Percentiles rank a stretch among this genome's conserved stretches.
phyloP scores from a whole-genome alignment of 192 early-diverging fungal genomes.

The Haplosporangium gracile region DNA sequence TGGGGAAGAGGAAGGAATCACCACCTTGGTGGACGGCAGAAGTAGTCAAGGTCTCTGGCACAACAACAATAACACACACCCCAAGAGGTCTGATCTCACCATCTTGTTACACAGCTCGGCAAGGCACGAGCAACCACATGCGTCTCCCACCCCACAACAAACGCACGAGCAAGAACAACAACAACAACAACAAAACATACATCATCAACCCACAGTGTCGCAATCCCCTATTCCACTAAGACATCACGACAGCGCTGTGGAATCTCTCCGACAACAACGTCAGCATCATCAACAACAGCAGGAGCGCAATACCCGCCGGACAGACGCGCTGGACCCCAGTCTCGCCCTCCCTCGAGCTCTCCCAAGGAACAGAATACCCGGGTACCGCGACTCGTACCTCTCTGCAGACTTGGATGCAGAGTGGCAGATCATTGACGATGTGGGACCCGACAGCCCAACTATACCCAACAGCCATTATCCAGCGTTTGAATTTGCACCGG shows the following conservation, averaged over 20 bases:
- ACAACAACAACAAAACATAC: not conserved
- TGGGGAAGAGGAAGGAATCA: not conserved
- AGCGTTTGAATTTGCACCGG: not conserved
- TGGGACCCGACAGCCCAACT: not conserved
- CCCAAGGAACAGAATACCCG: not conserved
- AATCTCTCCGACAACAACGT: not conserved
- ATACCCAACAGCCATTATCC: conserved; percentile 9
- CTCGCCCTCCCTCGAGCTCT: conserved; percentile 47
- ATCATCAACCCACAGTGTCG: not conserved
- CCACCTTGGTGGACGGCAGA: not conserved
- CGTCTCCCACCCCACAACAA: not conserved
- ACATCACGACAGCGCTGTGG: not conserved
- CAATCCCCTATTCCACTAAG: not conserved
- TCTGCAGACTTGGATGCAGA: not conserved
- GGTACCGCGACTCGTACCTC: conserved; percentile 18
- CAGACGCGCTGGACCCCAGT: conserved; percentile 29
- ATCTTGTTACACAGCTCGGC: conserved; percentile 2
- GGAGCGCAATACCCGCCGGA: not conserved
- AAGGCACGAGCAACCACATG: not conserved
- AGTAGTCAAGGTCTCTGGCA: not conserved
- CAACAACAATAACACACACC: not conserved
- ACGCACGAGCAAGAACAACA: conserved; percentile 1
- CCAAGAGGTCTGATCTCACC: conserved; percentile 1
- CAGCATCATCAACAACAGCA: not conserved
- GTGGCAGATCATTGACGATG: not conserved